Base-by-base conservation (phyloP, 2,329 filamentous ascomycete genomes). In the Lecanicillium sp. region DNA sequence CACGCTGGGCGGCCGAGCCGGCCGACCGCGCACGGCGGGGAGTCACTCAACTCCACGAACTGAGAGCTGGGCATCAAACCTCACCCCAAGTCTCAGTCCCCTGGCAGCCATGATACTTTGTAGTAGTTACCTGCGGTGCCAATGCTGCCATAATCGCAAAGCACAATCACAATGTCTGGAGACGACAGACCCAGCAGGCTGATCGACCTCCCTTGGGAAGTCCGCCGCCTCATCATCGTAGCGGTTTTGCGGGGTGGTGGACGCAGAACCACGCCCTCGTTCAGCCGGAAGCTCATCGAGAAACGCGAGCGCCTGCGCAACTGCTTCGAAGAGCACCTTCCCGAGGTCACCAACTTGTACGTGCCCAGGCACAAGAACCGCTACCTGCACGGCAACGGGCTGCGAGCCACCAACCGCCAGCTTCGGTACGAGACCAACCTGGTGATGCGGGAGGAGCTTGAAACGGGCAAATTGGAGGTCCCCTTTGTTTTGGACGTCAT, bases 361-460 rank as follows among this genome's bases (percentile, higher is more conserved):
- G 18, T 40, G 4, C 15, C 27, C 4, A 40, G 28, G 28, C 33
- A 17, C 39, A 33, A 28, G 11, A 12, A 27, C 9, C 27, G 32
- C 22, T 27, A 25, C 20, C 19, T 27, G 9, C n/a, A 33, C 20
- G 29, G 36, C 14, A 25, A 39, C 17, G 36, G 17, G 17, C 20
- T 39, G 36, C 29, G 29, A n/a, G 29, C 29, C 11, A 39, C 36
- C 14, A 39, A 39, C 20, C 36, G 36, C 18, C 36, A 39, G 36
- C 29, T 39, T 7, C 19, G 29, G 29, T 5, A 28, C 10, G 36
- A 39, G 19, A 27, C 20, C 5, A 13, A 39, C 17, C n/a, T 25
- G 5, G 14, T 27, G 29, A 39, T 39, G 4, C 4, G 33, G 20
- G 20, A 39, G 13, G 29, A 25, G 29, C 36, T 39, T n/a, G 15